Percentiles rank a stretch among this genome's conserved stretches.
Evolutionary conservation across 495 filamentous ascomycete species (phyloP).

Genomic region (Lasiosphaeria ovina): DNA sequence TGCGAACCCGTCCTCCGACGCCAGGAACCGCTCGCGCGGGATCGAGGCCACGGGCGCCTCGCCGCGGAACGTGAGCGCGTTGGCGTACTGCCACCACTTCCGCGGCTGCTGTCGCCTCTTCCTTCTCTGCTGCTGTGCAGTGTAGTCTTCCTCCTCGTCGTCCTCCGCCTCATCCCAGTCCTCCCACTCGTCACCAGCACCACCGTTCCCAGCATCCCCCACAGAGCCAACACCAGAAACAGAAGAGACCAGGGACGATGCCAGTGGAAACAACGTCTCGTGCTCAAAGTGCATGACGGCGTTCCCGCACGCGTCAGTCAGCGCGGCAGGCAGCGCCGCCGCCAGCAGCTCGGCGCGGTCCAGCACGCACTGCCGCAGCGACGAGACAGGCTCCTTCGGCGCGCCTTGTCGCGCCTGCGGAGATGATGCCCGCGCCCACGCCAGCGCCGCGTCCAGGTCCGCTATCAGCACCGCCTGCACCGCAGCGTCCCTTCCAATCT

Average conservation of each 20-base stretch:
- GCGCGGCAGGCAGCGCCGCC: background rate
- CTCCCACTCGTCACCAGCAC: background rate
- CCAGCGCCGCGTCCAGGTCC: background rate
- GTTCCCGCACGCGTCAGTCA: background rate
- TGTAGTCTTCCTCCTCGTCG: too few relatives aligned
- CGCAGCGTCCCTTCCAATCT: too few relatives aligned
- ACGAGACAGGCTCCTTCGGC: background rate
- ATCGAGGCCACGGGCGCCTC: conserved; percentile 24
- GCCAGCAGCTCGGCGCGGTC: background rate
- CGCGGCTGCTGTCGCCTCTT: background rate
- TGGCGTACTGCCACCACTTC: conserved; percentile 21
- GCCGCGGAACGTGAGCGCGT: conserved; percentile 27
- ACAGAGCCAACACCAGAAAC: background rate
- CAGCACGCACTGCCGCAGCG: background rate
- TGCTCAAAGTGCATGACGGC: conserved; percentile 6
- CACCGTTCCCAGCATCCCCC: background rate
- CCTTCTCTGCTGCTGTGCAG: background rate
- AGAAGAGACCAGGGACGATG: background rate
- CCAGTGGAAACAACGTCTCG: background rate
- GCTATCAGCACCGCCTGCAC: too few relatives aligned
- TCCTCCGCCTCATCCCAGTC: too few relatives aligned
- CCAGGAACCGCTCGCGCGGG: conserved; percentile 25
- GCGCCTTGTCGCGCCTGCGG: background rate
- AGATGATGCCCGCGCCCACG: background rate
- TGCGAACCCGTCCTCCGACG: conserved; percentile 34